Evolutionary conservation across 2,329 filamentous ascomycete genomes (phyloP), one percentile per base, ranked within the genome.

Genomic region (Graphilbum sp.): DNA sequence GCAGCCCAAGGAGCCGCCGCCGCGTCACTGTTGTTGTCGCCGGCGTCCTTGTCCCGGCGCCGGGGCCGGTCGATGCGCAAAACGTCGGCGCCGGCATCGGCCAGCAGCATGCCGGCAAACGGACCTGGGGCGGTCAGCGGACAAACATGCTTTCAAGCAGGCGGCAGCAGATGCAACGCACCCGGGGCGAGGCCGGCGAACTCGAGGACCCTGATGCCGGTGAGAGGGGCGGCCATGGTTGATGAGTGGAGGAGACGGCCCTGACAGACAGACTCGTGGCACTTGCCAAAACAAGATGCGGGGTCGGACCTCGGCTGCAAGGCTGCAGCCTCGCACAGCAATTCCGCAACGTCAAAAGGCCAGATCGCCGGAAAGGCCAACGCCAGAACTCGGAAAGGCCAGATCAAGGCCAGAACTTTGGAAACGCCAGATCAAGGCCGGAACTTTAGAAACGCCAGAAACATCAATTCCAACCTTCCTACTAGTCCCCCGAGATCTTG

Each of bases 41-140:
- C n/a, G n/a, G n/a, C n/a, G n/a, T n/a, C 54, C 18, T 51, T 24
- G 19, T 61, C 64, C 38, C 54, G 61, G 38, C 46, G 46, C 52
- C 55, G 59, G 52, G 49, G 63, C 9, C 75, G 79, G 63, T 96
- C 88, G 57, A 96, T 67, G 50, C 88, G 85, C 15, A 96, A 69
- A 49, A 95, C 83, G 6, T 75, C 75, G 38, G 88, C 88, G 51
- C 88, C 88, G 46, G 85, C 84, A 59, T 95, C 87, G 49, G 87
- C 79, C 44, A 95, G 77, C 36, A 94, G 72, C 52, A 95, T 72
- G 49, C 86, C 86, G 36, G 85, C 80, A 55, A 90, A 95, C 32
- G 87, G 87, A 20, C 80, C 86, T 37, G 27, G 20, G 15, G 16
- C 30, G 18, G 5, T n/a, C 8, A 32, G 5, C 5, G 15, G 16